These are phyloP conservation scores for Colletotrichum aenigma DNA, from an alignment of 2,329 filamentous ascomycete genomes.

Conservation along the genomic window DNA sequence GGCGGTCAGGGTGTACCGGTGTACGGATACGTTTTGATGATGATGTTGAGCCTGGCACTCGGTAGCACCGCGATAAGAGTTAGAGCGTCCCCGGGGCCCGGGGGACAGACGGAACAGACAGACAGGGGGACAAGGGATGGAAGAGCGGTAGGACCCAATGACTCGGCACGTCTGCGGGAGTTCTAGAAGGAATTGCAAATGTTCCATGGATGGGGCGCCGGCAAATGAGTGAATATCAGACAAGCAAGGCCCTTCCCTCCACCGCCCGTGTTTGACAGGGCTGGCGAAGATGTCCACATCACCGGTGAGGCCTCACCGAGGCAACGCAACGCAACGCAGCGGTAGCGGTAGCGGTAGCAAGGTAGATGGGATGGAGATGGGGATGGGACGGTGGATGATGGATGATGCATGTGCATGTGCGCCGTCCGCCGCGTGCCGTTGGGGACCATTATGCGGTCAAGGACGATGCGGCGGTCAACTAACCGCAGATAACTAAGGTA, in stretches of 20 bases:
- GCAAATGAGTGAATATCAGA: constrained; percentile 7
- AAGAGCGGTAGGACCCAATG: neutral
- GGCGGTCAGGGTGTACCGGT: neutral
- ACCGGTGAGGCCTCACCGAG: constrained; percentile 17
- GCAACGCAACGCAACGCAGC: neutral
- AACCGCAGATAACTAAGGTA: neutral
- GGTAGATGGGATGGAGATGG: neutral
- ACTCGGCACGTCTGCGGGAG: constrained; percentile 2
- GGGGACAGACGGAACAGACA: neutral
- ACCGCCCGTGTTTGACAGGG: constrained; percentile 4
- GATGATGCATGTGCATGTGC: neutral
- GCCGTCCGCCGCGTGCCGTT: neutral
- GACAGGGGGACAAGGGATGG: neutral
- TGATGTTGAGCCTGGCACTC: neutral
- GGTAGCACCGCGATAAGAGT: constrained; percentile 3
- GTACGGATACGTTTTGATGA: neutral
- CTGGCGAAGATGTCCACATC: neutral
- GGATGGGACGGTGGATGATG: neutral
- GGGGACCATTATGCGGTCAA: neutral
- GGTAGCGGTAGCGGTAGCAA: neutral
- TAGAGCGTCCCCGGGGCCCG: neutral
- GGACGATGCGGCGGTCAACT: neutral
- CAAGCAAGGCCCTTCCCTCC: neutral
- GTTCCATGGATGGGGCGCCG: constrained; percentile 1
- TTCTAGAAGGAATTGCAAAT: constrained; percentile 10